Conservation (phyloP, 1,284 basidiomycete genomes). For the Rhodotorula sp. region DNA sequence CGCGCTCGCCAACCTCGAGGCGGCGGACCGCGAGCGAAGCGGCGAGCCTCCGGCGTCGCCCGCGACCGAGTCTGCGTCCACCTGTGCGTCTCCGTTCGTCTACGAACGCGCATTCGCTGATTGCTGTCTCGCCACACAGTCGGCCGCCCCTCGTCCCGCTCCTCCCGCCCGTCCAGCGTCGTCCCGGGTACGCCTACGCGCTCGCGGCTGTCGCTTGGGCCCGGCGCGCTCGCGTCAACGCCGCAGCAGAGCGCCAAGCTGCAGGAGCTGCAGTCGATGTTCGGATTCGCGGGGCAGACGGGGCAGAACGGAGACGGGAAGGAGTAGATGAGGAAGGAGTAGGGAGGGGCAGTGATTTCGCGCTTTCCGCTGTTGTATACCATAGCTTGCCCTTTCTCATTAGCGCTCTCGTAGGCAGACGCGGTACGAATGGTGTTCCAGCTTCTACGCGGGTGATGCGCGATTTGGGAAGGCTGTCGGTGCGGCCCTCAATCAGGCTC, state of each 20-base stretch:
- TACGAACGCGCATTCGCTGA: not conserved
- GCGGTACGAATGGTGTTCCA: no score
- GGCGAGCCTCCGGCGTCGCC: conserved; percentile 11
- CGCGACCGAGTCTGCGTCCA: not conserved
- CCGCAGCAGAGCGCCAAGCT: conserved; percentile 16
- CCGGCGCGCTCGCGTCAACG: not conserved
- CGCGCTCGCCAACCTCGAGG: conserved; percentile 50
- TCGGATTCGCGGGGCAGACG: conserved; percentile 8
- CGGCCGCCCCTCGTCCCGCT: conserved; percentile 4
- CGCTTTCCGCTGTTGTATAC: not conserved
- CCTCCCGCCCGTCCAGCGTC: conserved; percentile 15
- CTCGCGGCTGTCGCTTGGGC: conserved; percentile 20
- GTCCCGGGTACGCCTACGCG: conserved; percentile 31
- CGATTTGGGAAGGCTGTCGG: no score
- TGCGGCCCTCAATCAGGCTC: no score
- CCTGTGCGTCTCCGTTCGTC: not conserved
- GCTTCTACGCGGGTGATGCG: no score
- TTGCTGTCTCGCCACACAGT: not conserved
- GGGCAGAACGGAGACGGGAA: not conserved
- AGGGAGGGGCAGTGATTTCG: not conserved
- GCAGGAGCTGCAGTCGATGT: conserved; percentile 30
- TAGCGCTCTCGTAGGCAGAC: no score
- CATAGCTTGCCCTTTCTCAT: no score
- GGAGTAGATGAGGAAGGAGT: not conserved
- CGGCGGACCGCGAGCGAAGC: conserved; percentile 35